Evolutionary conservation across 2,329 filamentous ascomycete genomes (phyloP), one percentile per base, ranked within the genome.

Genomic region (Neophaeococcomyces aloes): DNA sequence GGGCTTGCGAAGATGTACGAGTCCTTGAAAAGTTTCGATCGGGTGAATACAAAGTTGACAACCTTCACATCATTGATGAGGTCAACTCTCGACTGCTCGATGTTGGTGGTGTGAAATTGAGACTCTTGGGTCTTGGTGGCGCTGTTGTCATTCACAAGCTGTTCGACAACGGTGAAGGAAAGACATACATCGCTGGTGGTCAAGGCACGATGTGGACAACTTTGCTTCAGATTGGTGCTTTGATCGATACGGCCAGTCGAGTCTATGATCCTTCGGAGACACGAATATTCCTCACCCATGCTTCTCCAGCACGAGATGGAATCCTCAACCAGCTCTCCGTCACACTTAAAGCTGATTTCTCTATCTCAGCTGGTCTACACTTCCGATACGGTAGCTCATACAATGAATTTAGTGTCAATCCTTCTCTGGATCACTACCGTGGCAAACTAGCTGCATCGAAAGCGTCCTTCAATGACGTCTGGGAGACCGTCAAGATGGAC

Each of bases 121-220:
- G 91, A 58, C 75, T 98, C 38, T 77, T 98, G 23, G 91, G 91
- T 50, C 74, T 98, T 27, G 91, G 91, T 53, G 91, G 91, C 57
- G 91, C 91, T 5, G 89, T 98, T 4, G 91, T 98, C 48, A 98
- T 98, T 87, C 91, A 98, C 74, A 98, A 98, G 74, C 78, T 98
- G 14, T 98, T 98, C 59, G 91, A 98, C 65, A 98, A 98, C 55
- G 91, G 91, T 43, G 91, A 98, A 61, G 91, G 91, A 48, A 81
- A 89, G 65, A 98, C 91, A 39, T 98, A 93, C 2, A 98, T 98
- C 65, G 91, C 91, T 17, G 91, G 91, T 61, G 91, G 91, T 15
- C 91, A 98, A 65, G 91, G 91, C 49, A 98, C 91, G 35, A 98
- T 98, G 91, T 98, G 91, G 91, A 98, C 91, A 6, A 98, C 91